Base-by-base conservation (phyloP, 768 basidiomycete genomes). In the Scleroderma bovista region DNA sequence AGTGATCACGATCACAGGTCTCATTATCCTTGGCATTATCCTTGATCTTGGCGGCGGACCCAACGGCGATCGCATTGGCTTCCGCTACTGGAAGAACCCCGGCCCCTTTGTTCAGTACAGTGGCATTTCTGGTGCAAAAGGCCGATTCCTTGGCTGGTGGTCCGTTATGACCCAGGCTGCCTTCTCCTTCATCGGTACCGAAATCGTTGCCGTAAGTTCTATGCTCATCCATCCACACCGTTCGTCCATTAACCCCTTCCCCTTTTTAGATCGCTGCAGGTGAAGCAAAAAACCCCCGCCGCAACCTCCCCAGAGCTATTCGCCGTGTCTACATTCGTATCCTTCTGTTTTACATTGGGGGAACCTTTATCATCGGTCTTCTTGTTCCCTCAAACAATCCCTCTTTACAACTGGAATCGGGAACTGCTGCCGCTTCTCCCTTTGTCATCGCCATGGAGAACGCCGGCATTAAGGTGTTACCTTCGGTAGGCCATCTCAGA, bases 111-210 rank as follows among this genome's bases (percentile, higher is more conserved):
- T 75, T 10, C 90, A 95, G 60, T 89, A 69, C 58, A 12, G 72
- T 12, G 72, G 65, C 3, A 88, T 91, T 19, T 6, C 59, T 3
- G 94, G 94, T 3, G 52, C 77, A 3, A 79, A 78, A 57, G 93
- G 93, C 9, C 80, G 73, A 22, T 96, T 97, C 77, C 75, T 84
- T 17, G 85, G 78, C 20, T 83, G 75, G 69, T 83, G 78, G 76
- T 66, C 79, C 0, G 84, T 85, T 50, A 70, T 95, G 69, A 82
- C 84, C 7, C 86, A 93, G 56, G 94, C 94, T 3, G 92, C 90
- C 13, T 96, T 94, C 74, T 92, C 90, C 11, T 94, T 77, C 66
- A 92, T 93, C 52, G 94, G 93, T 15, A 93, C 92, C 6, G 94
- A 97, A 67, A 93, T 95, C 61, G 92, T 95, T 37, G 91, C 89